Conservation (phyloP, 2,329 filamentous ascomycete genomes). For the Paramyrothecium sp. region DNA sequence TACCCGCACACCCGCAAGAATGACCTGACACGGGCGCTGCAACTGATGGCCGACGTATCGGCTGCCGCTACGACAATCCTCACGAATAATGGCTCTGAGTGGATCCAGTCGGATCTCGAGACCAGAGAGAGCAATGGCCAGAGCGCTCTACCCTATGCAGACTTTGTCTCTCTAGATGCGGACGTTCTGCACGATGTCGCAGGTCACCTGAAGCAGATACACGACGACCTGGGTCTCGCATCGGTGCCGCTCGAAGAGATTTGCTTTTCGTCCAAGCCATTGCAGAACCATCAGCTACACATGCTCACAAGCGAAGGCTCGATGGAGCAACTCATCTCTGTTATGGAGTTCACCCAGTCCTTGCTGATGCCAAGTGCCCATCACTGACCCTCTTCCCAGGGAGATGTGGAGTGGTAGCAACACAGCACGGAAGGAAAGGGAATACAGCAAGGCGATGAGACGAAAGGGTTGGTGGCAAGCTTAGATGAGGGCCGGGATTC, state of each 20-base stretch:
- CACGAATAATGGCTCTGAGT: conserved; percentile 20
- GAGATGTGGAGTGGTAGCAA: no score
- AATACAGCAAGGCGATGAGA: no score
- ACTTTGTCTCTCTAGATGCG: conserved; percentile 12
- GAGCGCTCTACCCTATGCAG: conserved; percentile 9
- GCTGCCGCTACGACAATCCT: conserved; percentile 14
- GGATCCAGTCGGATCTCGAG: conserved; percentile 15
- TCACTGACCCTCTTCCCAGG: no score
- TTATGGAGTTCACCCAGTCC: not conserved
- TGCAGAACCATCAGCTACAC: not conserved
- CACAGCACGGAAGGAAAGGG: no score
- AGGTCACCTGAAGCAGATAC: conserved; percentile 7
- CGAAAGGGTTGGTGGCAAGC: no score
- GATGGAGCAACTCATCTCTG: not conserved
- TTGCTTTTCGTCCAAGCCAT: not conserved
- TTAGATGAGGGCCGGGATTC: no score
- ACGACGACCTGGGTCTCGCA: conserved; percentile 4
- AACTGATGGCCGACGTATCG: conserved; percentile 2
- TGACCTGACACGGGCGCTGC: not conserved
- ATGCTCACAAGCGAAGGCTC: not conserved
- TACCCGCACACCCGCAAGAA: not conserved
- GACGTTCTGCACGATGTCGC: conserved; percentile 14
- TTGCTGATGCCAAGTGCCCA: not conserved
- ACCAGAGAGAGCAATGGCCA: not conserved
- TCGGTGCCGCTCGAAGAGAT: not conserved